Conservation (phyloP, 768 basidiomycete species). For the Mycena alexandri region DNA sequence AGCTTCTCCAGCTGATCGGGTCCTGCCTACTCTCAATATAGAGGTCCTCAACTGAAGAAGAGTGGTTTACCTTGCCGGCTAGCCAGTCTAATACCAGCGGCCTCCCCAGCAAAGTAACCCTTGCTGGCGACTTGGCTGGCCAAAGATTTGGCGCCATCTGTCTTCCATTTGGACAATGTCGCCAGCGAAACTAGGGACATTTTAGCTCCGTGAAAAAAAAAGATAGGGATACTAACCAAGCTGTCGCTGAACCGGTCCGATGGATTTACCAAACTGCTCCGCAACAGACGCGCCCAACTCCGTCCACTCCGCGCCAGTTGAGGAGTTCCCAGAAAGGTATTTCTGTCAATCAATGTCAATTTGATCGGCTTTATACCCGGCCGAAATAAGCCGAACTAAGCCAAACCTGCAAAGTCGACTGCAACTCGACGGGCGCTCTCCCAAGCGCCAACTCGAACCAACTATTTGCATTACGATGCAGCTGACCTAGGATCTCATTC, state of each 20-base stretch:
- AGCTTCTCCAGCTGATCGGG: constrained; percentile 70
- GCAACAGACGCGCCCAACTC: constrained; percentile 95
- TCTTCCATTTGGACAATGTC: constrained; percentile 70
- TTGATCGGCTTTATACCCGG: constrained; percentile 3
- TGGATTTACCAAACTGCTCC: constrained; percentile 84
- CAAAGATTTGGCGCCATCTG: constrained; percentile 86
- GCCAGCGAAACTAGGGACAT: constrained; percentile 63
- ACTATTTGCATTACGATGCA: constrained; percentile 77
- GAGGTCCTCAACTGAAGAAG: background rate
- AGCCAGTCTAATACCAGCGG: constrained; percentile 82
- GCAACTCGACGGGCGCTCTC: constrained; percentile 92
- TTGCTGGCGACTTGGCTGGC: constrained; percentile 91
- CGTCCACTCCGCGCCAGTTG: constrained; percentile 77
- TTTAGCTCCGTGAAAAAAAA: constrained; percentile 17
- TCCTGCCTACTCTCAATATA: constrained; percentile 51
- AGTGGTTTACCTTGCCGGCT: constrained; percentile 69
- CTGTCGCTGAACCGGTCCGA: constrained; percentile 82
- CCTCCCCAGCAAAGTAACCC: constrained; percentile 91
- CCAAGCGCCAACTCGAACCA: constrained; percentile 93
- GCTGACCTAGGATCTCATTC: constrained; percentile 83
- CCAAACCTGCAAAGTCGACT: constrained; percentile 89
- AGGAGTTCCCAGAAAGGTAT: constrained; percentile 84
- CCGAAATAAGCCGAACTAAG: constrained; percentile 16
- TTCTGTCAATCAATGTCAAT: constrained; percentile 62
- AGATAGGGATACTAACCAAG: constrained; percentile 62